Conservation (phyloP, 305 asterid genomes). For the Andrographis paniculata region DNA sequence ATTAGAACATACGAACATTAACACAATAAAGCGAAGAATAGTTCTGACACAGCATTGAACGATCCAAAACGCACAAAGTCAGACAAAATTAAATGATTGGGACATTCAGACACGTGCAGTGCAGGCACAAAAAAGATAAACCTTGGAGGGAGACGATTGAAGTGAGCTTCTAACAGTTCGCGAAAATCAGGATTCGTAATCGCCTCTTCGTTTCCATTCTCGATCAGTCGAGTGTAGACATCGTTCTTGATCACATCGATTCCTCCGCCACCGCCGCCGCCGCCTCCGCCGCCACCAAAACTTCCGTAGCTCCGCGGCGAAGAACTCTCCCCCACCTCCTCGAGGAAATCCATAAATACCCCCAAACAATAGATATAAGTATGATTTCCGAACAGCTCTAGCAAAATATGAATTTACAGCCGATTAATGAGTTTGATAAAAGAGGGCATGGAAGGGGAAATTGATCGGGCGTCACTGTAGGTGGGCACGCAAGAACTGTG, state of each 20-base stretch:
- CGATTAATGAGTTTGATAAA: too few species aligned
- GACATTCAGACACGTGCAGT: too few species aligned
- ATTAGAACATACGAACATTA: not conserved
- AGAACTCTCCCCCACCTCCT: constrained; percentile 91
- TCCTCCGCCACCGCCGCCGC: constrained; percentile 36
- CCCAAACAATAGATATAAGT: not conserved
- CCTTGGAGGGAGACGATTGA: constrained; percentile 85
- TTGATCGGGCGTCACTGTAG: constrained; percentile 37
- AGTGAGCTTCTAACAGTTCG: constrained; percentile 73
- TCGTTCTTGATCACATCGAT: constrained; percentile 51
- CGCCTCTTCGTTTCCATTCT: constrained; percentile 61
- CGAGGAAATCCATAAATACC: constrained; percentile 50
- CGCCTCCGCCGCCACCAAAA: constrained; percentile 39
- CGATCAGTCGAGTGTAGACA: constrained; percentile 58
- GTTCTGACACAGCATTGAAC: constrained; percentile 1
- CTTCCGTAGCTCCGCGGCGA: constrained; percentile 73
- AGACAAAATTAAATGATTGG: constrained; percentile 19
- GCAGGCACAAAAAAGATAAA: constrained; percentile 12
- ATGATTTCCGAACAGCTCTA: too few species aligned
- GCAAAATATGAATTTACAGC: too few species aligned
- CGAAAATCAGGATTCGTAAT: constrained; percentile 52
- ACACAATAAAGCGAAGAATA: not conserved
- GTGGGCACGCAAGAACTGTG: too few species aligned
- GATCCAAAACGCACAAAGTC: constrained; percentile 4
- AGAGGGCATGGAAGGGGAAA: too few species aligned